phyloP scores from a whole-genome alignment of 306 rosid species.

The Gastrolobium villosum region DNA sequence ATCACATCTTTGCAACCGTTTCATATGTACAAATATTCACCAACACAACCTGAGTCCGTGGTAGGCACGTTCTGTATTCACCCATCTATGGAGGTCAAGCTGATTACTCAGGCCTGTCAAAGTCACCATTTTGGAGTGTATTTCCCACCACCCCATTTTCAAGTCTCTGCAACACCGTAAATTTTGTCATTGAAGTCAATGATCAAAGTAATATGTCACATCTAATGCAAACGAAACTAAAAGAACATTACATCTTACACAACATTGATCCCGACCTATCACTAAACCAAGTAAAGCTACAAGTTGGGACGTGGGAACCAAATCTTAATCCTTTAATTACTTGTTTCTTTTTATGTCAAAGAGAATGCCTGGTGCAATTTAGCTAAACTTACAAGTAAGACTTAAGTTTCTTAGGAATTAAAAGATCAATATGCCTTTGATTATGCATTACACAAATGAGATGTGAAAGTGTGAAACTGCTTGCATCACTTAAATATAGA shows the following conservation, averaged over 20 bases:
- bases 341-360: no score
- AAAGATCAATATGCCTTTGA: neutral
- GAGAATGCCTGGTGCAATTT: neutral
- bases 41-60: constrained; percentile 40
- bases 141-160: constrained; percentile 18
- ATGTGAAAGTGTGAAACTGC: no score
- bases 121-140: constrained; percentile 50
- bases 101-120: constrained; percentile 53
- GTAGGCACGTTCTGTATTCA: neutral
- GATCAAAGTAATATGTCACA: neutral
- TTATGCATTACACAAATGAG: neutral
- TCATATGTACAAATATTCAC: constrained; percentile 62
- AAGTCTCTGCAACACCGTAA: constrained; percentile 53
- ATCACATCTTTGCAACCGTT: constrained; percentile 45
- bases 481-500: neutral
- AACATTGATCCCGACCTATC: neutral
- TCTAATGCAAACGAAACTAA: neutral
- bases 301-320: no score
- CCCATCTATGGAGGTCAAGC: constrained; percentile 56
- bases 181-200: constrained; percentile 9
- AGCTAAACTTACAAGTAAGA: neutral
- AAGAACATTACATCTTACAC: neutral
- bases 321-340: no score
- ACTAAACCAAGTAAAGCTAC: neutral
- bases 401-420: constrained; percentile 6